Conservation (phyloP, 1,139 yeast genomes). For the Geotrichum fermentans region DNA sequence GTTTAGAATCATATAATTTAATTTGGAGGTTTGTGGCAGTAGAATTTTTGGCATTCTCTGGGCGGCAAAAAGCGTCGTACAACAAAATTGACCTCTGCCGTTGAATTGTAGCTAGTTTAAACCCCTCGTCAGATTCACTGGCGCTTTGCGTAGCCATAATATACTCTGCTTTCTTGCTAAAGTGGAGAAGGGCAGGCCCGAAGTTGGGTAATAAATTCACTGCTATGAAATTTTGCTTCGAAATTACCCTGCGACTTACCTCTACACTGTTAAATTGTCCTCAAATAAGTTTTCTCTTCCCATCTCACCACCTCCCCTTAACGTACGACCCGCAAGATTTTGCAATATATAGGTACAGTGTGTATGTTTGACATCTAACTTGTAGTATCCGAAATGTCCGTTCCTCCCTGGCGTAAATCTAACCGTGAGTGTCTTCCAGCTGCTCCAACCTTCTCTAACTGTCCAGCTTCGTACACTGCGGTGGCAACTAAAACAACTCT, state of each 20-base stretch:
- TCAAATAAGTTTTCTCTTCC: too few relatives aligned
- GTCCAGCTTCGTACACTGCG: slow-evolving; percentile 21
- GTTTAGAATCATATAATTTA: slow-evolving; percentile 16
- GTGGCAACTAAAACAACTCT: slow-evolving; percentile 20
- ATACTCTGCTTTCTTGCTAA: neutral
- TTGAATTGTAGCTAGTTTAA: slow-evolving; percentile 23
- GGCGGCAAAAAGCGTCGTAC: slow-evolving; percentile 18
- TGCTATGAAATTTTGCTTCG: too few relatives aligned
- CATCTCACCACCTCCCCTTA: too few relatives aligned
- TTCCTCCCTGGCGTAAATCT: slow-evolving; percentile 31
- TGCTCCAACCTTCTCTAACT: too few relatives aligned
- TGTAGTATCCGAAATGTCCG: slow-evolving; percentile 23
- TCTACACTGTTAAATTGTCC: too few relatives aligned
- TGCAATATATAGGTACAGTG: neutral
- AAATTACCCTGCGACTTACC: too few relatives aligned
- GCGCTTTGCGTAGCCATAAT: neutral
- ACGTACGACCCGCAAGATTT: neutral
- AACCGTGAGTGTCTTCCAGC: slow-evolving; percentile 14
- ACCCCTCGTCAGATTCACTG: neutral
- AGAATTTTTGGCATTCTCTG: neutral
- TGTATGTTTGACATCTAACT: neutral
- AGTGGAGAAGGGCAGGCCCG: too few relatives aligned
- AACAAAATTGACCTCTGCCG: slow-evolving; percentile 24
- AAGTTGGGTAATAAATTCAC: too few relatives aligned
- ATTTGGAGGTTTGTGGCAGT: slow-evolving; percentile 8